Evolutionary conservation across 2,329 filamentous ascomycete species (phyloP).

Genomic region (Aspergillus sojae): DNA sequence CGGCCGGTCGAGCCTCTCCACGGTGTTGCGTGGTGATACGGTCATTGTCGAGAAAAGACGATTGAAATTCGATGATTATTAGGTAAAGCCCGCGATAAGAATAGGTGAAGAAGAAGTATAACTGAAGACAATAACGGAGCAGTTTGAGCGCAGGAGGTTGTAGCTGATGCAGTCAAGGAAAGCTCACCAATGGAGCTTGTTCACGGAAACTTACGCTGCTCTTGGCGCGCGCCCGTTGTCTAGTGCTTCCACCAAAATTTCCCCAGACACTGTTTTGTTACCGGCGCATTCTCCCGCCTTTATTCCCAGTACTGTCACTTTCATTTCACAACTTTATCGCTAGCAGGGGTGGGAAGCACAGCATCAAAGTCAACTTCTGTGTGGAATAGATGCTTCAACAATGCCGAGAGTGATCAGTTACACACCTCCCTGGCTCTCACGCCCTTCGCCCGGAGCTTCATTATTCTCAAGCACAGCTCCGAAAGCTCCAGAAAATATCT

Average conservation of each 20-base stretch:
- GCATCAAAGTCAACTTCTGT: background rate
- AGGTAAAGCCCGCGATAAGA: background rate
- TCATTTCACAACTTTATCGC: background rate
- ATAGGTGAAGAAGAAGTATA: background rate
- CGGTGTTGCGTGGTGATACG: constrained; percentile 56
- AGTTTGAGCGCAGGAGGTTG: constrained; percentile 20
- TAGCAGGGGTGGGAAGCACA: background rate
- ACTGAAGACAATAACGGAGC: constrained; percentile 8
- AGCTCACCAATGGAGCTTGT: background rate
- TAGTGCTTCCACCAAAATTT: constrained; percentile 18
- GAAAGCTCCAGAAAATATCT: constrained; percentile 35
- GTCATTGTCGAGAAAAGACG: constrained; percentile 29
- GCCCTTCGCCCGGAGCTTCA: constrained; percentile 73
- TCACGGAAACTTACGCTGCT: constrained; percentile 17
- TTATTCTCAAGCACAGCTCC: constrained; percentile 67
- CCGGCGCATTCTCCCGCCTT: constrained; percentile 1
- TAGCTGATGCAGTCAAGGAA: constrained; percentile 11
- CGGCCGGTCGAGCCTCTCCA: constrained; percentile 89
- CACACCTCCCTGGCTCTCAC: constrained; percentile 83
- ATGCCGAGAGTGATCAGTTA: constrained; percentile 89
- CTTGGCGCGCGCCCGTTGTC: constrained; percentile 23
- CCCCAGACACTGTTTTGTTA: constrained; percentile 10
- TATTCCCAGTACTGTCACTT: background rate
- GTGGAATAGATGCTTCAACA: constrained; percentile 25
- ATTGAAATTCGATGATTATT: too few species aligned